These are phyloP conservation scores for Wallacemonas sp. DNA, from an alignment of 208 protist species.

Conservation along the genomic window DNA sequence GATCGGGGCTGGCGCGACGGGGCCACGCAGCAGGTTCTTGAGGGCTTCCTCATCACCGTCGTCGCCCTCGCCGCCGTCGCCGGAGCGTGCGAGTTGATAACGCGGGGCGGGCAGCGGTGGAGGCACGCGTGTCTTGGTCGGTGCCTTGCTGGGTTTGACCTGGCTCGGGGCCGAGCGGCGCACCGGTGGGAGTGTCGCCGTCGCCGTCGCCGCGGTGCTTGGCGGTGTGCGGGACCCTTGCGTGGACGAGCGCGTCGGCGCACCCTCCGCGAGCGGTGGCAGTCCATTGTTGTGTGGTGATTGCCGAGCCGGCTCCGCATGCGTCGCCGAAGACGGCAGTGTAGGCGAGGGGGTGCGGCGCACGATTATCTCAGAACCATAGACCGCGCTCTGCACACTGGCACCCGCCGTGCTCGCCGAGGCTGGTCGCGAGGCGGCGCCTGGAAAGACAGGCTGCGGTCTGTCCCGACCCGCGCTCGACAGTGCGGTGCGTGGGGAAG, in stretches of 20 bases:
- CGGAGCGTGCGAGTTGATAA: background rate
- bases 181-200: no score
- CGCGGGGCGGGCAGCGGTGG: slow-evolving; percentile 7
- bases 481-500: no score
- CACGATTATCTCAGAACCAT: slow-evolving; percentile 3
- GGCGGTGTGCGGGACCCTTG: background rate
- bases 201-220: background rate
- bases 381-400: background rate
- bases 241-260: no score
- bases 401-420: background rate
- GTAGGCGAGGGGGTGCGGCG: background rate
- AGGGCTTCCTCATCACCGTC: background rate
- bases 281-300: no score
- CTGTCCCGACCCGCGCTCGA: no score
- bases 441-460: no score
- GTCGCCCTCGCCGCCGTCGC: background rate
- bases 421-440: background rate
- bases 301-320: no score
- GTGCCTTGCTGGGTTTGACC: no score
- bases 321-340: no score
- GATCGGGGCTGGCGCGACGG: background rate
- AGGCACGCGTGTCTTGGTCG: slow-evolving; percentile 3
- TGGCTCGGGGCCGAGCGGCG: no score
- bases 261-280: no score
- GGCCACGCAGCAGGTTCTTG: slow-evolving; percentile 8